Base-by-base conservation (phyloP, 129 eudicot genomes). In the Smallanthus sonchifolius region DNA sequence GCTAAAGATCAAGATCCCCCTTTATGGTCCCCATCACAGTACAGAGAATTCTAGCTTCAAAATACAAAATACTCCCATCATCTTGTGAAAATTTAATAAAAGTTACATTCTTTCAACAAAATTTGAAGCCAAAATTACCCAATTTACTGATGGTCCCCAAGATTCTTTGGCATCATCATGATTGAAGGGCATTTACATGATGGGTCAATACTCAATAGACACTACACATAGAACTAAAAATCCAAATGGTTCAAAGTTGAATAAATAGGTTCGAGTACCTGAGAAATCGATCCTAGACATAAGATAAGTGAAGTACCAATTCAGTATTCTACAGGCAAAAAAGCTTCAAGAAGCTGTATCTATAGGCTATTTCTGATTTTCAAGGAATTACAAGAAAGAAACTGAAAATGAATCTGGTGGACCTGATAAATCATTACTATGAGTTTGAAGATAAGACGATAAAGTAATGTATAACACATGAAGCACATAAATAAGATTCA, bases 381-480 rank as follows among this genome's bases (percentile, higher is more conserved):
- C 28, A 49, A 63, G 30, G 24, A 39, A 16, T 7, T 72, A 64
- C 57, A 78, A 7, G 79, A 75, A 69, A 76, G 79, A 56, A 81
- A 54, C 77, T 59, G 74, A 71, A 65, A 49, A 28, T 60, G 48
- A 71, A 71, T 67, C 34, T 65, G 69, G 84, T 80, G 85, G 83
- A 80, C 83, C 83, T 61, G 45, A 39, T 11, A 54, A 59, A 77
- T 65, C 73, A 75, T 72, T 38, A 24, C 30, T 32, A 70, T 14
- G 72, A 70, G 81, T 77, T 63, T 39, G 73, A 56, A 61, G 79
- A 82, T 61, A 78, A 70, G 73, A 52, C 54, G 73, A 65, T 70
- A 72, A 72, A 17, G n/a, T 19, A 55, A 19, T 73, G 17, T 44
- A 60, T 43, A 43, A 72, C 67, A 78, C 65, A 75, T 57, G 44